Base-by-base conservation (phyloP, 192 early-diverging fungal genomes). In the Fimicolochytrium jonesii region DNA sequence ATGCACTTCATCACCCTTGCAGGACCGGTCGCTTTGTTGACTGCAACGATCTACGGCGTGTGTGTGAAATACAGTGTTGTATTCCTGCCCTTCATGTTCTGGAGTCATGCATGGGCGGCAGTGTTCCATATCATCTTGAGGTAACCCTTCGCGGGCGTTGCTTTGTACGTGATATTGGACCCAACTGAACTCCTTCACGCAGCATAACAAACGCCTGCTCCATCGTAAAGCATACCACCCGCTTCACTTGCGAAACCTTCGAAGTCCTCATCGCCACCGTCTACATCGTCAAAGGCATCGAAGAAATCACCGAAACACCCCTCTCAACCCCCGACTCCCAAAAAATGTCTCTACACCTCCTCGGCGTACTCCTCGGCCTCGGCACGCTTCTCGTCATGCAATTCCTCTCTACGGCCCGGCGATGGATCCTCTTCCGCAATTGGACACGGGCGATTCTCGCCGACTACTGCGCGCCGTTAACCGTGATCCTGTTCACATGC, bases 211-310 rank as follows among this genome's bases (percentile, higher is more conserved):
- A n/a, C n/a, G 47, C 60, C 30, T 61, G 60, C 33, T 25, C 45
- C 20, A 11, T 61, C 18, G 60, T 61, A 20, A 15, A n/a, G 33
- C 22, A 34, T 32, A 48, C 55, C 18, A 68, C 66, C 0, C 18
- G 57, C 17, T 68, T 60, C 44, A 48, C 35, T 29, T 68, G 66
- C 58, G 66, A 68, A 35, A 46, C 61, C 18, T 68, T 68, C 32
- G 56, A 49, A 28, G 31, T n/a, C 25, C 39, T 68, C 26, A 68
- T 68, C 26, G 66, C 57, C 1, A 17, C 42, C 11, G 58, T 68
- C 1, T 68, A 68, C 35, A 9, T 68, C 25, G 51, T 23, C 10
- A 68, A 52, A 29, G 66, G 57, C 1, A 26, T 59, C 2, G 25
- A 20, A 17, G 57, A 68, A 33, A 39, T 68, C 3, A 33, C 61